These are phyloP conservation scores for Podochytrium sp. DNA, from an alignment of 192 early-diverging fungal genomes.

Conservation along the genomic window DNA sequence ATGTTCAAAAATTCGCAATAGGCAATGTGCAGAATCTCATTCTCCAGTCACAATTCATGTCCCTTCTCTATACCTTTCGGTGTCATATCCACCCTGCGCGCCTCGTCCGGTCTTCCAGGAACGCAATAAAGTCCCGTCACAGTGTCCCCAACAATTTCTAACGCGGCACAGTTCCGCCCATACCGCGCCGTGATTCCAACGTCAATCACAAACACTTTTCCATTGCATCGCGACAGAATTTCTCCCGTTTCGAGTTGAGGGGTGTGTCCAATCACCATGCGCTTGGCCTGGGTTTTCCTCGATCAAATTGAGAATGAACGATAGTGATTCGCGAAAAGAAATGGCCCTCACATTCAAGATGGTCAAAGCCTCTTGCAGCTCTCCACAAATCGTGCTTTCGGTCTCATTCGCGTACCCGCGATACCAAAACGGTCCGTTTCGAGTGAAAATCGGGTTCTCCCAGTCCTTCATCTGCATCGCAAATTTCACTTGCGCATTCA, in stretches of 20 bases:
- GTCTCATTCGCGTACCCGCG: slow-evolving; percentile 60
- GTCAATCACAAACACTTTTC: slow-evolving; percentile 69
- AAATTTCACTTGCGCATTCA: slow-evolving; percentile 50
- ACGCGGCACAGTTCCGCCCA: slow-evolving; percentile 68
- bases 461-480: slow-evolving; percentile 31
- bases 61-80: too few species aligned
- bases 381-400: slow-evolving; percentile 48
- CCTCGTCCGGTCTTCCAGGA: slow-evolving; percentile 17
- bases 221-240: slow-evolving; percentile 66
- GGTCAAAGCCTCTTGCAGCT: slow-evolving; percentile 49
- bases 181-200: slow-evolving; percentile 71
- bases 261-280: slow-evolving; percentile 66
- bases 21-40: too few species aligned
- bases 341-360: slow-evolving; percentile 34
- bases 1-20: too few species aligned
- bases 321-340: not conserved
- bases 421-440: slow-evolving; percentile 60
- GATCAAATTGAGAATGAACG: too few species aligned
- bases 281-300: slow-evolving; percentile 54
- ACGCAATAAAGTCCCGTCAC: slow-evolving; percentile 57
- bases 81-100: slow-evolving; percentile 14
- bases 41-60: too few species aligned
- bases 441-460: slow-evolving; percentile 35
- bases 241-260: slow-evolving; percentile 38
- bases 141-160: slow-evolving; percentile 70